phyloP scores from a whole-genome alignment of 106 monocot genomes.

The Platanthera zijinensis region DNA sequence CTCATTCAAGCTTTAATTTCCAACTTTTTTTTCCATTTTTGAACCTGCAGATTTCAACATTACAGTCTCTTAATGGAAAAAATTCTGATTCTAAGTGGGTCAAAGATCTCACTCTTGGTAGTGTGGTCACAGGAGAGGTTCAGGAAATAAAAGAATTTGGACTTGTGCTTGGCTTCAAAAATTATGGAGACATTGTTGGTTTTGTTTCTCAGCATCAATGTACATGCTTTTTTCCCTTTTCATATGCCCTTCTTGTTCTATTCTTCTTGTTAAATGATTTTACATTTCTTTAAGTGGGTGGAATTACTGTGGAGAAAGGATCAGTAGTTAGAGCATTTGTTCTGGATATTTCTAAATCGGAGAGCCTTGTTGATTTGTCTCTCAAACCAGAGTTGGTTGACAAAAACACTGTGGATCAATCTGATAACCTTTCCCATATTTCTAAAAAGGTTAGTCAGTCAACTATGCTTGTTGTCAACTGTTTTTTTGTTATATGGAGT shows the following conservation, averaged over 20 bases:
- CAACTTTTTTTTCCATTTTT: conserved; percentile 7
- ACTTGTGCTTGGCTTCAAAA: conserved; percentile 63
- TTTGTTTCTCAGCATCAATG: conserved; percentile 80
- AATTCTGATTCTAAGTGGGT: conserved; percentile 23
- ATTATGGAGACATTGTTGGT: conserved; percentile 65
- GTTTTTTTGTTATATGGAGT: conserved; percentile 1
- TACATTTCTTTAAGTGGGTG: conserved; percentile 48
- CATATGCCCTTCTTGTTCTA: neutral
- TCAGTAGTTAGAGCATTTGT: conserved; percentile 60
- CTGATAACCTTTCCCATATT: conserved; percentile 24
- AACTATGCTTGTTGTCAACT: neutral
- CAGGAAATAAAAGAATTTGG: conserved; percentile 82
- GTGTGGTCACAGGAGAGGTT: conserved; percentile 65
- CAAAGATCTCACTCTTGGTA: conserved; percentile 48
- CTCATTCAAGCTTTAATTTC: neutral
- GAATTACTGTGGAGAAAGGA: conserved; percentile 40
- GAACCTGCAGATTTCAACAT: conserved; percentile 43
- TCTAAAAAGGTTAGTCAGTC: conserved; percentile 14
- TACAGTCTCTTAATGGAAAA: conserved; percentile 33
- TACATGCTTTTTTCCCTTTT: conserved; percentile 20
- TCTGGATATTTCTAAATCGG: conserved; percentile 51
- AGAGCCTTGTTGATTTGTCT: conserved; percentile 77
- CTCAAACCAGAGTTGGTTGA: conserved; percentile 56
- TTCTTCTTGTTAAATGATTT: neutral
- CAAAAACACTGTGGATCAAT: conserved; percentile 14